phyloP scores from a whole-genome alignment of 2,329 filamentous ascomycete genomes.

The Fusarium devonianum region DNA sequence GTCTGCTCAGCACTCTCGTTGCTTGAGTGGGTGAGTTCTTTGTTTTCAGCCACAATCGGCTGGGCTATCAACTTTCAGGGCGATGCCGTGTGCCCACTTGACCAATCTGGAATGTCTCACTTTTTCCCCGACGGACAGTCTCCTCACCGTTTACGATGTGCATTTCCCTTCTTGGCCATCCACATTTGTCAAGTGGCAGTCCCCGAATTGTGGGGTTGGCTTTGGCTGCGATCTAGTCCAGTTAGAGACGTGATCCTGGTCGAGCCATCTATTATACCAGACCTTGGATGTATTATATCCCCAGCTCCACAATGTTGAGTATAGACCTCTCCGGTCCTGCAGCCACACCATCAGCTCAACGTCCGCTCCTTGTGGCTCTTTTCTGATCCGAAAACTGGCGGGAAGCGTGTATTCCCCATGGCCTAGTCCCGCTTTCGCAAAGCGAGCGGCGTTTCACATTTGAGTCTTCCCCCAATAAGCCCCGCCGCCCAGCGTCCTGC shows the following conservation, averaged over 20 bases:
- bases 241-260: slow-evolving; percentile 35
- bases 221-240: slow-evolving; percentile 39
- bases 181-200: slow-evolving; percentile 38
- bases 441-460: slow-evolving; percentile 42
- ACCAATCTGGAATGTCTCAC: slow-evolving; percentile 35
- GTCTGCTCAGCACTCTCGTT: no score
- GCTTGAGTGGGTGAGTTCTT: slow-evolving; percentile 33
- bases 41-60: slow-evolving; percentile 35
- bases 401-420: slow-evolving; percentile 30
- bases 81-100: slow-evolving; percentile 36
- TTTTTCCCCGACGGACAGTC: slow-evolving; percentile 29
- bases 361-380: slow-evolving; percentile 28
- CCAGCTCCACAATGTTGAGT: slow-evolving; percentile 35
- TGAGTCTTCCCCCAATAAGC: slow-evolving; percentile 38
- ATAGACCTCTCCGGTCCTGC: slow-evolving; percentile 34
- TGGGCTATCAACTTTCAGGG: slow-evolving; percentile 29
- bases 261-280: slow-evolving; percentile 42
- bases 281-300: slow-evolving; percentile 44
- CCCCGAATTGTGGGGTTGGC: slow-evolving; percentile 38
- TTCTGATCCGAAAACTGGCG: slow-evolving; percentile 17
- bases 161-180: slow-evolving; percentile 35
- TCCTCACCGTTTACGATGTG: slow-evolving; percentile 27
- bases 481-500: slow-evolving; percentile 28
- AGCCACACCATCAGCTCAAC: slow-evolving; percentile 39
- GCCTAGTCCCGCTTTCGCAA: slow-evolving; percentile 35